Evolutionary conservation across 108 stramenopile species (phyloP), one percentile per base, ranked within the genome.

Genomic region (Asterionellopsis glacialis): DNA sequence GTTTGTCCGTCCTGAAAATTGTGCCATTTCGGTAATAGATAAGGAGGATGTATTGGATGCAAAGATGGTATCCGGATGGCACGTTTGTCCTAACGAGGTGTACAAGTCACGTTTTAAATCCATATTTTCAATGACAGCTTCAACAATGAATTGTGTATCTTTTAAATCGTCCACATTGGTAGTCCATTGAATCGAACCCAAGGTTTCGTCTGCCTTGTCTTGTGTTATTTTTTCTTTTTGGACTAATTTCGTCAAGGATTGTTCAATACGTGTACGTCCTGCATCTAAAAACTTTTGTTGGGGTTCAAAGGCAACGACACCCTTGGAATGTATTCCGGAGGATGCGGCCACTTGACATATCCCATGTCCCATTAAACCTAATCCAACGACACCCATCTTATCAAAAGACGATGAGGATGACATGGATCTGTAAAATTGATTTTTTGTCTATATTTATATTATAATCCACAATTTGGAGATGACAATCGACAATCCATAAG

Each of bases 291-390:
- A 94, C 43, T 69, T 22, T 25, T 82, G 75, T 54, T 91, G 83
- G 28, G 84, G 61, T 67, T 94, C 90, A 58, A 68, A 91, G 19
- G 94, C 90, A 11, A 95, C 56, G 14, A 98, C 88, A 26, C 77
- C 60, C 7, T 33, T 2, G n/a, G 79, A 81, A 57, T 93, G 87
- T 41, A 85, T 75, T 9, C 90, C 91, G 23, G 74, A 78, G 26
- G 68, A 38, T 13, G 97, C 96, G 22, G 94, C 77, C 14, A 82
- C 79, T 73, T 93, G 91, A 59, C 81, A 84, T 45, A 99, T 96
- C 9, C 99, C 99, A 65, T 99, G 99, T 19, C 99, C 99, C 98
- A 99, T 98, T 58, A 99, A 81, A n/a, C 98, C 98, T 43, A 98
- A 63, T n/a, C 98, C 98, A 33, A 97, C 75, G 22, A 96, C 93